Conservation (phyloP, 2,329 filamentous ascomycete genomes). For the Clonostachys solani region DNA sequence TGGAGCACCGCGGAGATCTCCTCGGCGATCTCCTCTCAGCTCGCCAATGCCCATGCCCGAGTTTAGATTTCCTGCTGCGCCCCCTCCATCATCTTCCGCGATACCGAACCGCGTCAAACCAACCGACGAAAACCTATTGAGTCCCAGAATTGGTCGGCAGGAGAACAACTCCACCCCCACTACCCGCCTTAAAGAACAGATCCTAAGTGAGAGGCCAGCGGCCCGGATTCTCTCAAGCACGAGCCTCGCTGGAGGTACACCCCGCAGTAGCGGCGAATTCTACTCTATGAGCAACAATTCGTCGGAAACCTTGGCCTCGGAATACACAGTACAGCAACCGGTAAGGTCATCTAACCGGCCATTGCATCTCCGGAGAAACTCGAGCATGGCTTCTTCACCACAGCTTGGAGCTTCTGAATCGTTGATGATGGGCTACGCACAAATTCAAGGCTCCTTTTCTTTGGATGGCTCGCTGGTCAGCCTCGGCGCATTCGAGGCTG, state of each 20-base stretch:
- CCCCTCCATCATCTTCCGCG: slow-evolving; percentile 30
- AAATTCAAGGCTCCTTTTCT: slow-evolving; percentile 87
- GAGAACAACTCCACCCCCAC: slow-evolving; percentile 38
- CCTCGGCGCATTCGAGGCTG: slow-evolving; percentile 85
- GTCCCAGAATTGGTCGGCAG: slow-evolving; percentile 25
- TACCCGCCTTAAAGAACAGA: slow-evolving; percentile 51
- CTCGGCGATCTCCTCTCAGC: slow-evolving; percentile 32
- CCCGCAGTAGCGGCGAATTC: slow-evolving; percentile 89
- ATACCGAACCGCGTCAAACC: slow-evolving; percentile 13
- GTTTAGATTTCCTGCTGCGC: slow-evolving; percentile 51
- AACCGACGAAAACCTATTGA: slow-evolving; percentile 31
- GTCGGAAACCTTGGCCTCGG: slow-evolving; percentile 86
- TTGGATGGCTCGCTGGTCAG: slow-evolving; percentile 90
- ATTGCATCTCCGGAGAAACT: slow-evolving; percentile 40
- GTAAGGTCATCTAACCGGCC: slow-evolving; percentile 28
- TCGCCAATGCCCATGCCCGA: slow-evolving; percentile 44
- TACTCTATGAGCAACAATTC: slow-evolving; percentile 95
- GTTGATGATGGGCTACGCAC: slow-evolving; percentile 97
- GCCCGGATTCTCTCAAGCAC: slow-evolving; percentile 72
- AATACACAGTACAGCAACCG: slow-evolving; percentile 62
- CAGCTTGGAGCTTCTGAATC: slow-evolving; percentile 61
- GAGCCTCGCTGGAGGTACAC: slow-evolving; percentile 70
- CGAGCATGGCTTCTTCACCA: slow-evolving; percentile 32
- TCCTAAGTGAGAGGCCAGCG: slow-evolving; percentile 31
- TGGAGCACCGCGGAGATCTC: slow-evolving; percentile 14